phyloP scores from a whole-genome alignment of 495 filamentous ascomycete genomes.

The Penicillium maclennaniae region DNA sequence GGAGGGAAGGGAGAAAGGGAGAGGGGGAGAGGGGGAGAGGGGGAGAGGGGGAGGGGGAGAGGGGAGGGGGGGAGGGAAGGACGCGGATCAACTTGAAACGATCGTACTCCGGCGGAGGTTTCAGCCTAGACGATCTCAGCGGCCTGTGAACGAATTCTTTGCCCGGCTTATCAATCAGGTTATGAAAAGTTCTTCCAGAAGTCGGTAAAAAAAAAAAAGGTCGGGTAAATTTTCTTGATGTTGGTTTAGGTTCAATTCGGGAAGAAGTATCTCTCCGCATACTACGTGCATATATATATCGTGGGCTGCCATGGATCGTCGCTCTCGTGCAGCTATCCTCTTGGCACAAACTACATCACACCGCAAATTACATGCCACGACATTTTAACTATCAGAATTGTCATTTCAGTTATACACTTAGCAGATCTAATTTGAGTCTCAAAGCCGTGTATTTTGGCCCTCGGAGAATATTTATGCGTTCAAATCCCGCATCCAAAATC shows the following conservation, averaged over 20 bases:
- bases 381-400: not conserved
- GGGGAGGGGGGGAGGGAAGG: too few species aligned
- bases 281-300: not conserved
- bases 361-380: not conserved
- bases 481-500: slow-evolving; percentile 2
- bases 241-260: not conserved
- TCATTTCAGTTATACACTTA: not conserved
- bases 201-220: slow-evolving; percentile 5
- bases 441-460: not conserved
- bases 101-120: slow-evolving; percentile 20
- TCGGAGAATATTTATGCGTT: not conserved
- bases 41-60: too few species aligned
- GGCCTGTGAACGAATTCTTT: slow-evolving; percentile 2
- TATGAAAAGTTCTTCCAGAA: not conserved
- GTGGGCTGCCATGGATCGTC: not conserved
- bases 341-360: not conserved
- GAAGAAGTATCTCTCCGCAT: not conserved
- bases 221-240: slow-evolving; percentile 7
- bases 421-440: too few species aligned
- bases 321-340: not conserved
- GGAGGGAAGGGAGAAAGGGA: too few species aligned
- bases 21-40: too few species aligned
- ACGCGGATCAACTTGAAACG: slow-evolving; percentile 19
- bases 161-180: slow-evolving; percentile 1
- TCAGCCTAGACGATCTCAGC: slow-evolving; percentile 16